Evolutionary conservation across 2,329 filamentous ascomycete genomes (phyloP).

Genomic region (Aspergillus oerlinghausenensis): DNA sequence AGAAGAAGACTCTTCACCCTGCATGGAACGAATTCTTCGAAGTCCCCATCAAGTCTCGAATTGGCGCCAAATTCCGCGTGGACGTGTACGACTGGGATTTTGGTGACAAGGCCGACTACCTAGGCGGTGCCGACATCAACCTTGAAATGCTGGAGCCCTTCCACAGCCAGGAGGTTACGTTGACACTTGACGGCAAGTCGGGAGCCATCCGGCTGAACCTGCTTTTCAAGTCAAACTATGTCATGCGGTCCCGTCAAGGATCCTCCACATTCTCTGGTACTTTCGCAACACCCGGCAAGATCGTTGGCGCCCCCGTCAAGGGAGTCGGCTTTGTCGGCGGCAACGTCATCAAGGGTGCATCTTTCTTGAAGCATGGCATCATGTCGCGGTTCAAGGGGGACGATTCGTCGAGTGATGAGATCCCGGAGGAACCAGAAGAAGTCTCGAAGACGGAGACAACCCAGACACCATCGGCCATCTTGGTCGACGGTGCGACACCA

Average conservation of each 20-base stretch:
- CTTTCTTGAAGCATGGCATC: conserved; percentile 83
- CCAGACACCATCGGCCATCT: conserved; percentile 19
- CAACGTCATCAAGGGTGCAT: conserved; percentile 81
- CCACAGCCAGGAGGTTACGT: conserved; percentile 66
- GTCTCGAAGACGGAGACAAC: conserved; percentile 12
- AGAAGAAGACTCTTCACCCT: conserved; percentile 95
- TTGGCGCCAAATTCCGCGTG: conserved; percentile 74
- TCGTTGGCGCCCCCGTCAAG: conserved; percentile 94
- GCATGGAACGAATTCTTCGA: conserved; percentile 97
- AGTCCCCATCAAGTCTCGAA: conserved; percentile 73
- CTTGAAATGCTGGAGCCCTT: conserved; percentile 82
- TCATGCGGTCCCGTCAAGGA: conserved; percentile 79
- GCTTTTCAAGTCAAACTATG: conserved; percentile 89
- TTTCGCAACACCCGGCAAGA: conserved; percentile 79
- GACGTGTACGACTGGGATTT: conserved; percentile 96
- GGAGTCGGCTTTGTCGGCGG: conserved; percentile 77
- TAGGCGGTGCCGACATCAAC: conserved; percentile 74
- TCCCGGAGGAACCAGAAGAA: conserved; percentile 19
- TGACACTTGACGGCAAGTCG: conserved; percentile 82
- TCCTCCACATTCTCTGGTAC: conserved; percentile 91
- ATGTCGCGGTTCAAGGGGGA: conserved; percentile 51
- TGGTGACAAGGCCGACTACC: conserved; percentile 84
- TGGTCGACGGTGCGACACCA: conserved; percentile 25
- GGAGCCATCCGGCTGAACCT: conserved; percentile 77
- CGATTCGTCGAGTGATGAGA: conserved; percentile 25